Evolutionary conservation across 139 green algal species (phyloP).

Genomic region (Chlorella sp.): DNA sequence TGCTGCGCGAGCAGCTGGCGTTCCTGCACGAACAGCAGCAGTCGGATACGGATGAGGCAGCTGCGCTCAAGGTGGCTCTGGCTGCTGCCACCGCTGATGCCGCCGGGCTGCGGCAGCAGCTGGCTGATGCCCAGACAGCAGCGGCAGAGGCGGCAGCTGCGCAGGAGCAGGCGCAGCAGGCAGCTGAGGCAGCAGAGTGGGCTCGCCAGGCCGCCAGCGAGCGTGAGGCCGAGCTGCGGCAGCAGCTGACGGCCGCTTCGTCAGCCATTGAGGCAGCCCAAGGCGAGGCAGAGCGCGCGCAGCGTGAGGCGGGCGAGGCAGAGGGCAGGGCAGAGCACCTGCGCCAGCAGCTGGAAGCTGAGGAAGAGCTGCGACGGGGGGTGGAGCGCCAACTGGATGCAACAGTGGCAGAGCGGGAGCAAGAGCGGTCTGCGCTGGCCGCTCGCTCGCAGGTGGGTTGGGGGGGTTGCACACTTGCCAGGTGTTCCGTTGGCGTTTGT

Average conservation of each 20-base stretch:
- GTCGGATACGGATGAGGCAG: background rate
- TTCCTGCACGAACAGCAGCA: conserved; percentile 31
- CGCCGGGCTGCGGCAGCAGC: background rate
- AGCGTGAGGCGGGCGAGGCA: background rate
- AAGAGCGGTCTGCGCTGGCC: background rate
- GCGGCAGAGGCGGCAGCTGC: background rate
- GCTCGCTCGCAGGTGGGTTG: conserved; percentile 14
- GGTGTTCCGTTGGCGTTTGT: too few relatives aligned
- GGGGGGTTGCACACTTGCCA: too few relatives aligned
- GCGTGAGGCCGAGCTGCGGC: background rate
- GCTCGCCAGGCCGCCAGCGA: background rate
- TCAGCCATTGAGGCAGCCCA: background rate
- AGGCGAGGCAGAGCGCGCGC: conserved; percentile 5
- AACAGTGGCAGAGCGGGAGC: background rate
- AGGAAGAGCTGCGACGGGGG: conserved; percentile 14
- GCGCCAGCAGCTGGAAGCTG: background rate
- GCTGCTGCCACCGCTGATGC: background rate
- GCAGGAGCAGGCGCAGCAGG: conserved; percentile 3
- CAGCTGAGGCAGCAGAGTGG: background rate
- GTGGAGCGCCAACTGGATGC: background rate
- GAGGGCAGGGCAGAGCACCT: background rate
- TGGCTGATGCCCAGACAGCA: background rate
- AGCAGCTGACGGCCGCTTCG: background rate
- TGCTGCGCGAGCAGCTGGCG: conserved; percentile 29
- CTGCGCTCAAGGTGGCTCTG: background rate